Base-by-base conservation (phyloP, 805 yeast genomes). In the Candida manassasensis region DNA sequence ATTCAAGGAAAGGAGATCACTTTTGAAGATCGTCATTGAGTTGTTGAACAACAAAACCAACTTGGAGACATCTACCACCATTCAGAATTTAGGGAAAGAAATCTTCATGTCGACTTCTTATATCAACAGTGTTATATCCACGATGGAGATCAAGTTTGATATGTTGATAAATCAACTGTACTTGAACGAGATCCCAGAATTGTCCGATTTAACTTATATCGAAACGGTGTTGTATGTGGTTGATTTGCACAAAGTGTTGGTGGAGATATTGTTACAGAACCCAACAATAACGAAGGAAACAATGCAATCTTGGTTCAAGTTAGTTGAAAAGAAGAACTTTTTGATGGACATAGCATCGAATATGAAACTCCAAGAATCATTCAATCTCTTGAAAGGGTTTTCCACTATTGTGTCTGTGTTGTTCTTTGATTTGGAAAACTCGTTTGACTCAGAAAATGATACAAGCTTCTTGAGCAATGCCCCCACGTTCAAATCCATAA, bases 371-470 rank as follows among this genome's bases (percentile, higher is more conserved):
- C 53, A 47, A 6, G 64, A 60, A 31, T 38, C 61, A 34, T 45
- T 56, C 37, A 41, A 45, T 9, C 49, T 60, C 10, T 54, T 79
- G 3, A 69, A 71, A 41, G 63, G 74, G 1, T 57, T 81, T 12
- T 44, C 64, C 3, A 71, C 81, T 1, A 50, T 77, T 2, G 59
- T 72, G 1, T 67, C 81, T 3, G 45, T 83, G 7, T 49, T 76
- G 18, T 54, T 81, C 25, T 49, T 84, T 16, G 86, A 84, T 35
- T 57, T 81, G 39, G 74, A 78, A 28, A 67, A 70, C 24, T 64
- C 72, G 21, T 63, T 59, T 34, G 73, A 70, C 12, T 30, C 46
- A 4, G 30, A 40, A 41, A 1, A 45, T 59, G 17, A 63, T 69
- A 37, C 45, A 44, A 17, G 36, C 24, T 45, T 39, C 30, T 28